phyloP scores from a whole-genome alignment of 768 basidiomycete species.

The Amanita inopinata region DNA sequence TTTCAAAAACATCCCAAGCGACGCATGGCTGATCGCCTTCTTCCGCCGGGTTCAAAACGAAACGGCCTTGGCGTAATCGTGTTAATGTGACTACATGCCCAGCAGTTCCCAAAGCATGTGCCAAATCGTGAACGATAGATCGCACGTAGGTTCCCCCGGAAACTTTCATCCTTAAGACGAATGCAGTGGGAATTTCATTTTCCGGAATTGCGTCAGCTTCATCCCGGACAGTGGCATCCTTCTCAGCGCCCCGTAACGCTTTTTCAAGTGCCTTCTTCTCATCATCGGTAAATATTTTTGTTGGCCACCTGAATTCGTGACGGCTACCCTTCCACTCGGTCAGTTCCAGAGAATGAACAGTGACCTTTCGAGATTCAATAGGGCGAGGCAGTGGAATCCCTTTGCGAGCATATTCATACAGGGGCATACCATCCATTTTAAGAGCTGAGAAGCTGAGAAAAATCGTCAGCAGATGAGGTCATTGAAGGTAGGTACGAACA shows the following conservation, averaged over 20 bases:
- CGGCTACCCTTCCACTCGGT: slow-evolving; percentile 67
- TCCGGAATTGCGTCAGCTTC: slow-evolving; percentile 22
- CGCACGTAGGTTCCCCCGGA: slow-evolving; percentile 97
- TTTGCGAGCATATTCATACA: slow-evolving; percentile 92
- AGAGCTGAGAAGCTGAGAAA: slow-evolving; percentile 85
- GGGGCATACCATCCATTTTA: slow-evolving; percentile 94
- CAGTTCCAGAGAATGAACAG: slow-evolving; percentile 72
- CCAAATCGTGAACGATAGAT: slow-evolving; percentile 90
- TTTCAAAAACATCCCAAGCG: slow-evolving; percentile 66
- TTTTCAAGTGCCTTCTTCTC: slow-evolving; percentile 62
- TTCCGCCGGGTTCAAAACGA: slow-evolving; percentile 39
- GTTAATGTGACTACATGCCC: slow-evolving; percentile 91
- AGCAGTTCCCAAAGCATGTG: slow-evolving; percentile 71
- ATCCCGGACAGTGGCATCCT: slow-evolving; percentile 29
- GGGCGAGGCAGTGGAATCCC: slow-evolving; percentile 88
- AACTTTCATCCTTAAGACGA: slow-evolving; percentile 86
- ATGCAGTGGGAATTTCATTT: slow-evolving; percentile 53
- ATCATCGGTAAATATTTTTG: slow-evolving; percentile 53
- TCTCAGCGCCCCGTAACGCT: slow-evolving; percentile 45
- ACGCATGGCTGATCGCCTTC: slow-evolving; percentile 53
- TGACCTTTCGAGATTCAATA: slow-evolving; percentile 81
- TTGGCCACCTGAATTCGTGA: slow-evolving; percentile 75
- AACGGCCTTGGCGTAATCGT: slow-evolving; percentile 83
- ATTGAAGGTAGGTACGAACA: slow-evolving; percentile 40
- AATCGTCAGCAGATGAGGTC: neutral